phyloP scores from a whole-genome alignment of 371 early-diverging fungal species.

The Fennellomyces sp. region DNA sequence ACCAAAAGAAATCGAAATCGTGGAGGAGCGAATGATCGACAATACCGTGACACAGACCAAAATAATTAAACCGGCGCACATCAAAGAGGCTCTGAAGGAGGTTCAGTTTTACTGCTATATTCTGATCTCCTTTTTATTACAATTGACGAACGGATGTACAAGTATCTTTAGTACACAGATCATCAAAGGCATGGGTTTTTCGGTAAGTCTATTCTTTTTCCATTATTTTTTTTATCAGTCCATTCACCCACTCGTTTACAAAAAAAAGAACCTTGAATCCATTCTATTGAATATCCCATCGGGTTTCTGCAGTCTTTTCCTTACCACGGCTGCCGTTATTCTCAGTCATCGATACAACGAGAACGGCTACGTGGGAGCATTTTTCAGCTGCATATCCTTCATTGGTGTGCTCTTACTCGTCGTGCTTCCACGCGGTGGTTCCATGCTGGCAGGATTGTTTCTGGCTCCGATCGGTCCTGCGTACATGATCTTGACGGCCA shows the following conservation, averaged over 20 bases:
- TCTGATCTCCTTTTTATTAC: slow-evolving; percentile 31
- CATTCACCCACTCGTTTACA: neutral
- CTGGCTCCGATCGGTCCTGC: neutral
- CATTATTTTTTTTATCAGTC: neutral
- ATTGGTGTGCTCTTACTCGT: neutral
- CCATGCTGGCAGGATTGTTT: neutral
- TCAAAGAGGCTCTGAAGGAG: slow-evolving; percentile 35
- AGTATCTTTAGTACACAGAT: slow-evolving; percentile 37
- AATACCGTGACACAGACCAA: slow-evolving; percentile 30
- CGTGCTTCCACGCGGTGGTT: neutral
- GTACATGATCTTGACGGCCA: neutral
- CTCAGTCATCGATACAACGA: slow-evolving; percentile 7
- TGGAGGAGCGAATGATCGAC: slow-evolving; percentile 27
- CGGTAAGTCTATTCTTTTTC: slow-evolving; percentile 22
- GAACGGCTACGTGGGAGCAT: neutral
- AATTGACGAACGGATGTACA: slow-evolving; percentile 42
- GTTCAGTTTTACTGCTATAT: slow-evolving; percentile 24
- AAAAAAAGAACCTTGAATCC: slow-evolving; percentile 10
- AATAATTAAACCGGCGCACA: slow-evolving; percentile 29
- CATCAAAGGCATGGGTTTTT: slow-evolving; percentile 41
- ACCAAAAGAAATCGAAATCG: slow-evolving; percentile 20
- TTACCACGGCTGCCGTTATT: slow-evolving; percentile 12
- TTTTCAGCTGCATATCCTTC: slow-evolving; percentile 2
- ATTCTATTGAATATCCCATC: slow-evolving; percentile 22
- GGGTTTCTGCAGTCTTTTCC: slow-evolving; percentile 14